Conservation (phyloP, 768 basidiomycete genomes). For the Phanerochaete carnosa region DNA sequence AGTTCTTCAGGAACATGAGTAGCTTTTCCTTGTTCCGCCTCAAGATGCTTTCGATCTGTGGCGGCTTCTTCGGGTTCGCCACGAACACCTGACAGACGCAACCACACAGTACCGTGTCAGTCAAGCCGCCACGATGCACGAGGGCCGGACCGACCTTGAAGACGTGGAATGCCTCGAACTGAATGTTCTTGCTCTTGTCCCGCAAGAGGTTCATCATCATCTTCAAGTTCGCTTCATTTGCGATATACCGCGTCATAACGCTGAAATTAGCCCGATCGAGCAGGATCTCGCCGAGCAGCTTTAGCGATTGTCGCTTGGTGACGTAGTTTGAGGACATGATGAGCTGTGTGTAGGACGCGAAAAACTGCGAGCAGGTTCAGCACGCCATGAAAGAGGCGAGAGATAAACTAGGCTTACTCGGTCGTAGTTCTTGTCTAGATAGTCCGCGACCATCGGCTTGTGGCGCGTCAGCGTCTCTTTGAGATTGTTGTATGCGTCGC, state of each 20-base stretch:
- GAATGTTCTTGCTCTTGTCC: constrained; percentile 99
- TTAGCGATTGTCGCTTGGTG: constrained; percentile 98
- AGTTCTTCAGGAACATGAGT: constrained; percentile 81
- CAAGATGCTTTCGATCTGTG: constrained; percentile 88
- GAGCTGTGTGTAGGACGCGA: constrained; percentile 89
- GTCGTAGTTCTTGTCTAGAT: constrained; percentile 96
- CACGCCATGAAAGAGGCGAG: neutral
- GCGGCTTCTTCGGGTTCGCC: constrained; percentile 98
- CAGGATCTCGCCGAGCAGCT: constrained; percentile 95
- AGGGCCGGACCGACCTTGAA: constrained; percentile 73
- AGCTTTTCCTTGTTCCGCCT: constrained; percentile 94
- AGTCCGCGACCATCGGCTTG: constrained; percentile 97
- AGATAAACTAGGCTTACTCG: constrained; percentile 48
- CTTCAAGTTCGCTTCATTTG: constrained; percentile 93
- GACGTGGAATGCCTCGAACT: constrained; percentile 99
- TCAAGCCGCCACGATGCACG: neutral
- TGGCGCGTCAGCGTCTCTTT: constrained; percentile 97
- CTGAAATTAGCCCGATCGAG: constrained; percentile 97
- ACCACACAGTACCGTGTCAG: neutral
- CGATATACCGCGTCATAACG: constrained; percentile 98
- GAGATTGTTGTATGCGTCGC: constrained; percentile 95
- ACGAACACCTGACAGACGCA: constrained; percentile 77
- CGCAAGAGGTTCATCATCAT: constrained; percentile 99
- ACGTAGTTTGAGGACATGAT: constrained; percentile 96
- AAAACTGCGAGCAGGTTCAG: constrained; percentile 62